Evolutionary conservation across 805 yeast species (phyloP).

Genomic region (Barnettozyma wickerhamii): DNA sequence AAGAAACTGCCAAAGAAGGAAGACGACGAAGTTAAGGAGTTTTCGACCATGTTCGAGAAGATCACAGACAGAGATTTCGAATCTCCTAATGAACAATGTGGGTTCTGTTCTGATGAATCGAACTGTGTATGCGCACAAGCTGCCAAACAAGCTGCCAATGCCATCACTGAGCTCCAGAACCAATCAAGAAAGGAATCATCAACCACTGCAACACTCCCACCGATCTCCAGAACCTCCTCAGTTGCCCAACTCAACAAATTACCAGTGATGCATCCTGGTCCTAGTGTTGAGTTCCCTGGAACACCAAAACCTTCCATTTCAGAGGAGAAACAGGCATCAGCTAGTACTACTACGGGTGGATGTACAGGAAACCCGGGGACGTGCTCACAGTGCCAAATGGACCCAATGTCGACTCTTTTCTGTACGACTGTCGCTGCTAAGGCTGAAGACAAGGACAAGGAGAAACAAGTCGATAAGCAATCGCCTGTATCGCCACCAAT

Average conservation of each 20-base stretch:
- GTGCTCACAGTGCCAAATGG: constrained; percentile 75
- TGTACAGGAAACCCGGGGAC: constrained; percentile 90
- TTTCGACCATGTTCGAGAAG: constrained; percentile 18
- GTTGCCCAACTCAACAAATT: constrained; percentile 33
- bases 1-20: constrained; percentile 5
- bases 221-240: constrained; percentile 31
- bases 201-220: constrained; percentile 37
- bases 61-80: constrained; percentile 35
- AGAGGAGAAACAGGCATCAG: constrained; percentile 7
- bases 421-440: constrained; percentile 77
- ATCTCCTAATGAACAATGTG: constrained; percentile 72
- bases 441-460: constrained; percentile 17
- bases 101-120: constrained; percentile 88
- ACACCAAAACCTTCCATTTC: constrained; percentile 27
- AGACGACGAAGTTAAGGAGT: constrained; percentile 18
- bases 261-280: constrained; percentile 64
- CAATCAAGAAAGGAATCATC: constrained; percentile 22
- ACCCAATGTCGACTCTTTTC: constrained; percentile 84
- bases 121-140: constrained; percentile 91
- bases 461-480: constrained; percentile 15
- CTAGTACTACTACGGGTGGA: too few species aligned
- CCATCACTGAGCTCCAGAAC: constrained; percentile 26
- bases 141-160: constrained; percentile 38
- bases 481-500: constrained; percentile 28
- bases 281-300: constrained; percentile 45